Base-by-base conservation (phyloP, 1,284 basidiomycete genomes). In the Thecaphora frezii region DNA sequence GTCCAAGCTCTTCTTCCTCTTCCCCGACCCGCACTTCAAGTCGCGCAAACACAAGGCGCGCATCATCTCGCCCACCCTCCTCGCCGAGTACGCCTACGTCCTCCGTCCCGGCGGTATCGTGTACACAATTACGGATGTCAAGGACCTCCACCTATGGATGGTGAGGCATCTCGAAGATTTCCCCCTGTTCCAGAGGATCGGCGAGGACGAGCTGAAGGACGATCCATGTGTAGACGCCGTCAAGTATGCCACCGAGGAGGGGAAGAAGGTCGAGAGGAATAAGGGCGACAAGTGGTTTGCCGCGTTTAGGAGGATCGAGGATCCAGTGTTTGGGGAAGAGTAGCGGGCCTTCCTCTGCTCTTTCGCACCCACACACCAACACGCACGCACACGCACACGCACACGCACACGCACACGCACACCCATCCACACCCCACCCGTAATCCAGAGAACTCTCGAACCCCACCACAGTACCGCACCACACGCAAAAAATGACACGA, bases 1-100 rank as follows among this genome's bases (percentile, higher is more conserved):
- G 7, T 54, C 53, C 41, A 89, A 96, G 60, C 85, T 99, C 60
- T 99, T 99, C 82, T 97, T 98, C 83, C 86, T 98, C 58, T 98
- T 97, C 81, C 96, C 96, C 30, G 96, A 99, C 81, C 96, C 96
- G 0, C 96, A 98, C 81, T 99, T 99, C 85, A 98, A 99, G 81
- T 85, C 86, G 19, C 87, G 93, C 70, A 99, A 99, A 80, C 94
- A 97, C 84, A 99, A 99, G 82, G 94, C 80, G 83, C 89, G 83
- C 67, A 97, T 97, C 77, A 93, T 97, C 74, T 96, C 93, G 3
- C 90, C 91, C 2, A 93, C 93, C 1, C 84, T 98, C 25, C 85
- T 98, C 26, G 92, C 86, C 41, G 86, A 87, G 74, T 99, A 99
- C 73, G 96, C 96, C 1, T 97, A 91, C 77, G 88, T 91, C 22